Conservation (phyloP, 1,284 basidiomycete genomes). For the Psilocybe mexicana region DNA sequence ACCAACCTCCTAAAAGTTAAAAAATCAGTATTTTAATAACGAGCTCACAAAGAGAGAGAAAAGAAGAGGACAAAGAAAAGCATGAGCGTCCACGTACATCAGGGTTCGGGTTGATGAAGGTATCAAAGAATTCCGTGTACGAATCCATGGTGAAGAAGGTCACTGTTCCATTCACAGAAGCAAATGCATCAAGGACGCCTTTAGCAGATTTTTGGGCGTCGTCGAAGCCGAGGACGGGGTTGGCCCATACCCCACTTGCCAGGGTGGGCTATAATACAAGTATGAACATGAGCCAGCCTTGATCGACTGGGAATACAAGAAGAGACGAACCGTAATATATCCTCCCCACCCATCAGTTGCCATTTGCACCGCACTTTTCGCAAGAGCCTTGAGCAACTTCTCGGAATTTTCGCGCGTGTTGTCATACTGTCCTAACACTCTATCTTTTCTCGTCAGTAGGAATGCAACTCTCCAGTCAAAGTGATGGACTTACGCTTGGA, state of each 20-base stretch:
- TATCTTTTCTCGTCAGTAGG: neutral
- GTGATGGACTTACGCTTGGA: constrained; percentile 25
- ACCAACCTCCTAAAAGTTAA: constrained; percentile 14
- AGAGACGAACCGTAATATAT: constrained; percentile 18
- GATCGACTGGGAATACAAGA: neutral
- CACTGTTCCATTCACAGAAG: constrained; percentile 15
- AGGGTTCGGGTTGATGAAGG: constrained; percentile 19
- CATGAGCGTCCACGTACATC: constrained; percentile 9
- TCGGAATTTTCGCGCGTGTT: constrained; percentile 14
- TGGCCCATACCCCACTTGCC: constrained; percentile 18
- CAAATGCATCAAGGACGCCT: constrained; percentile 15
- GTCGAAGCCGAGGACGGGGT: constrained; percentile 12
- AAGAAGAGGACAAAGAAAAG: neutral
- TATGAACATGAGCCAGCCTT: neutral
- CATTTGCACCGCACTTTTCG: constrained; percentile 16
- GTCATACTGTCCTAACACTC: constrained; percentile 16
- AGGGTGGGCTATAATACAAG: constrained; percentile 10
- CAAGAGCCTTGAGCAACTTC: constrained; percentile 16
- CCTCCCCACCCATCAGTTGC: constrained; percentile 20
- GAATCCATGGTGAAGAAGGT: constrained; percentile 19
- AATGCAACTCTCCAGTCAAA: neutral
- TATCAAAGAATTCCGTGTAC: constrained; percentile 19
- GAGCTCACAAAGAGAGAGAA: neutral
- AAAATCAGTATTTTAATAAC: neutral
- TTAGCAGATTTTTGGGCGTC: constrained; percentile 18